Evolutionary conservation across 345 rosid genomes (phyloP), one percentile per base, ranked within the genome.

Genomic region (Trapa bicornis): DNA sequence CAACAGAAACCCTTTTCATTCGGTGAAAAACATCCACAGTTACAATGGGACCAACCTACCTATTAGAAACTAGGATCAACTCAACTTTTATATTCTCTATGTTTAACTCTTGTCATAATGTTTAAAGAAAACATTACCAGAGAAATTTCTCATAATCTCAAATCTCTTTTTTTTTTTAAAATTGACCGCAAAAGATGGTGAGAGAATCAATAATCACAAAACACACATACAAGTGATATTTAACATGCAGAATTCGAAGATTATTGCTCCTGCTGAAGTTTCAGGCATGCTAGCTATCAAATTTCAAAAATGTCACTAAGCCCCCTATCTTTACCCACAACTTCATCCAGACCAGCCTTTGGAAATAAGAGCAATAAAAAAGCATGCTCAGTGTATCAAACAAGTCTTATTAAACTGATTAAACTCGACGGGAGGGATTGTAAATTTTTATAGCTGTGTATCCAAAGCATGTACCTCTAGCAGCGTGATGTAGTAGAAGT

Each of bases 401-500:
- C 60, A 54, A n/a, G 33, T n/a, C 60, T 5, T 9, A n/a, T 50
- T 16, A 54, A 22, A 54, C 33, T 54, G 4, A 8, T 54, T 54
- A 22, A 54, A n/a, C 35, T 22, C 17, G 22, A 54, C 2, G 9
- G 35, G 35, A 0, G 60, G 60, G 33, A n/a, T 22, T 2, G 35
- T 35, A 22, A 54, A 54, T n/a, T 3, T n/a, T n/a, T 57, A 13
- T 11, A 57, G 8, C 63, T 10, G 37, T 33, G 37, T 11, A 9
- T 3, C n/a, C 37, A 38, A 47, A 63, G 1, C 53, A 47, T 22
- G 17, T 87, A 93, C 98, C 97, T 88, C 98, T 52, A 93, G 84
- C 61, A 93, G 74, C 48, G 94, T 75, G 81, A 93, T 76, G 80
- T 93, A 93, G 76, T 93, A 93, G 78, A 93, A 93, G 79, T 90